A percentile compares a stretch with the other conserved stretches of the same genome.
Evolutionary conservation across 371 early-diverging fungal species (phyloP).

Genomic region (Mortierella polycephala): DNA sequence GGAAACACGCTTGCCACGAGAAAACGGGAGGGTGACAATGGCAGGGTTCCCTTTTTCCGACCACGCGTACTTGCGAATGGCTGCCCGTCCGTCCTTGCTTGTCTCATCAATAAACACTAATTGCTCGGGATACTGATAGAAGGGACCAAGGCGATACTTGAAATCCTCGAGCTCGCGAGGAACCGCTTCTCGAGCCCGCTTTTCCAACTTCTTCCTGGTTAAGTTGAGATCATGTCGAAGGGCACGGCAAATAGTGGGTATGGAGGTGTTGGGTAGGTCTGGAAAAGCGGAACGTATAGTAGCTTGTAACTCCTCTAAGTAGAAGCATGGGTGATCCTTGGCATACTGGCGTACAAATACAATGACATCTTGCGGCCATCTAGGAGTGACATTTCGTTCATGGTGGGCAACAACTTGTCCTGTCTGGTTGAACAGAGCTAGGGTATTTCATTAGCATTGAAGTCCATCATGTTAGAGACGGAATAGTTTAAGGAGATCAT

Average conservation of each 20-base stretch:
- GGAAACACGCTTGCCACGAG: conserved; percentile 8
- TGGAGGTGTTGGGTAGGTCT: background rate
- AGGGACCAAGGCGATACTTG: background rate
- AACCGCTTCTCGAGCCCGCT: conserved; percentile 2
- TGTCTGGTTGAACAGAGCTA: no score
- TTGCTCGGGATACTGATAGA: conserved; percentile 20
- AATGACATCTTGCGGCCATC: no score
- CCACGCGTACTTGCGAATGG: conserved; percentile 8
- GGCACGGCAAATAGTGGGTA: conserved; percentile 10
- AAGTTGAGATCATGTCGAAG: conserved; percentile 3
- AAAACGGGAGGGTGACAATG: conserved; percentile 14
- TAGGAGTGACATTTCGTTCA: no score
- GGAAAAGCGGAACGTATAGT: no score
- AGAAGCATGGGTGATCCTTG: no score
- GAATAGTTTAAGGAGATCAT: no score
- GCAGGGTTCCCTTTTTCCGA: conserved; percentile 7
- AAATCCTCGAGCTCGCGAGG: conserved; percentile 7
- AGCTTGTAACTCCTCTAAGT: no score
- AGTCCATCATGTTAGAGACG: no score
- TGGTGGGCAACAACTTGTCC: no score
- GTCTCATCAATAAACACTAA: conserved; percentile 23
- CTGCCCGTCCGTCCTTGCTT: conserved; percentile 15
- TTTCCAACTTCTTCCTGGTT: conserved; percentile 6
- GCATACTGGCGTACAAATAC: no score
- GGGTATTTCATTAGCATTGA: no score